Percentiles rank a stretch among this genome's conserved stretches.
Evolutionary conservation across 2,329 filamentous ascomycete genomes (phyloP).

Genomic region (Hortaea werneckii): DNA sequence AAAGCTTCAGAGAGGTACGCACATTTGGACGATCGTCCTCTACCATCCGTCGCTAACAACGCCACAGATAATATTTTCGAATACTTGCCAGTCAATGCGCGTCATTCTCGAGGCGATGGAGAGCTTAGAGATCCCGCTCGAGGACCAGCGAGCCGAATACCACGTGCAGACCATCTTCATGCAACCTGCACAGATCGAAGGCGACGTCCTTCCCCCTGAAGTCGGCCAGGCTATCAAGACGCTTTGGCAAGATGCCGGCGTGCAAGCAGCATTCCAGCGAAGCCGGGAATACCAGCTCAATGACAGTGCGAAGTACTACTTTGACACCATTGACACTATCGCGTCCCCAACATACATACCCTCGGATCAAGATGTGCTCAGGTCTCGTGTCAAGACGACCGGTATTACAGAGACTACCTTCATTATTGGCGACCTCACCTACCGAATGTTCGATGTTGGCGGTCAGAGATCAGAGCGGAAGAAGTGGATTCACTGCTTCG

Average conservation of each 20-base stretch:
- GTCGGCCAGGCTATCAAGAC: conserved; percentile 88
- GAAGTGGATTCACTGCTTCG: conserved; percentile 99
- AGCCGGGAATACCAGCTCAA: conserved; percentile 94
- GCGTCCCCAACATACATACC: conserved; percentile 86
- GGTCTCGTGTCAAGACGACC: conserved; percentile 93
- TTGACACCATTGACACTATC: conserved; percentile 88
- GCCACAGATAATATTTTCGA: conserved; percentile 54
- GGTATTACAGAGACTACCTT: conserved; percentile 96
- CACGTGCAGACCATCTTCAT: conserved; percentile 98
- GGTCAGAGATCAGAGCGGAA: conserved; percentile 92
- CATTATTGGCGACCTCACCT: conserved; percentile 87
- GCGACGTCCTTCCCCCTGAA: conserved; percentile 85
- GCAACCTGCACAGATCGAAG: conserved; percentile 94
- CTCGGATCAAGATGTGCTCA: conserved; percentile 88
- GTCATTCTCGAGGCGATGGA: conserved; percentile 62
- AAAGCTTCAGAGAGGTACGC: conserved; percentile 52
- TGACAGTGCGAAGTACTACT: conserved; percentile 96
- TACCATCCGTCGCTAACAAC: conserved; percentile 2
- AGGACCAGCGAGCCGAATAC: conserved; percentile 88
- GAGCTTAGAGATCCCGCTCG: conserved; percentile 66
- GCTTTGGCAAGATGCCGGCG: conserved; percentile 84
- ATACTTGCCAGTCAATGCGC: conserved; percentile 61
- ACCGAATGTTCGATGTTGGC: conserved; percentile 96
- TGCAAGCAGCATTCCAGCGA: conserved; percentile 90
- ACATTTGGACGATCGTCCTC: not conserved